Percentiles rank a stretch among this genome's conserved stretches.
phyloP scores from a whole-genome alignment of 2,329 filamentous ascomycete genomes.

The Penicillium freii region DNA sequence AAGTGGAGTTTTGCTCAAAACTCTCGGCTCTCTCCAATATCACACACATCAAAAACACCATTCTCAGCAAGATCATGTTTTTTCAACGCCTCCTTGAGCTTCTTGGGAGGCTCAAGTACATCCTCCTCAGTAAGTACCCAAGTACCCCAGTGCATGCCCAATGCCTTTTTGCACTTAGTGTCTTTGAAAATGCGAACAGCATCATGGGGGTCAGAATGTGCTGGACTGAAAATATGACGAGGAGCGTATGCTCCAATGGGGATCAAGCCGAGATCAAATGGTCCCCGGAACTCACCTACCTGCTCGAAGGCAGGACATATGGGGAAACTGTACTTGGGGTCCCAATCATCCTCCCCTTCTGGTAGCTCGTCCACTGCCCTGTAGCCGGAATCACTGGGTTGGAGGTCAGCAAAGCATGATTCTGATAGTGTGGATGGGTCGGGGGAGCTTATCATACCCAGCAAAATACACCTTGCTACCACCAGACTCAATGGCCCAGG shows the following conservation, averaged over 20 bases:
- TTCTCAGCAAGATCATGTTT: slow-evolving; percentile 65
- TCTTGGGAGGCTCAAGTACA: slow-evolving; percentile 73
- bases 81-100: slow-evolving; percentile 69
- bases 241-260: slow-evolving; percentile 84
- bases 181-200: slow-evolving; percentile 86
- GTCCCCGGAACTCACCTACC: slow-evolving; percentile 75
- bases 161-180: slow-evolving; percentile 70
- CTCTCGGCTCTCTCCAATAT: slow-evolving; percentile 79
- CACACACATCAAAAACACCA: slow-evolving; percentile 77
- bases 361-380: slow-evolving; percentile 68
- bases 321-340: slow-evolving; percentile 64
- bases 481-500: slow-evolving; percentile 74
- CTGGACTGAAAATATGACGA: slow-evolving; percentile 66
- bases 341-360: slow-evolving; percentile 67
- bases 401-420: slow-evolving; percentile 12
- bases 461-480: slow-evolving; percentile 81
- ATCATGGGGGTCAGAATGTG: slow-evolving; percentile 86
- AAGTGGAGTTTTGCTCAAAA: slow-evolving; percentile 51
- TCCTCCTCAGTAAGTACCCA: slow-evolving; percentile 86
- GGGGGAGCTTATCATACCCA: slow-evolving; percentile 44
- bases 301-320: slow-evolving; percentile 80
- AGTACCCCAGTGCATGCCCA: slow-evolving; percentile 90
- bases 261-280: slow-evolving; percentile 87
- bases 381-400: slow-evolving; percentile 80
- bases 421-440: not conserved